Conservation (phyloP, 2,329 filamentous ascomycete species). For the Xylariomycetidae sp. region DNA sequence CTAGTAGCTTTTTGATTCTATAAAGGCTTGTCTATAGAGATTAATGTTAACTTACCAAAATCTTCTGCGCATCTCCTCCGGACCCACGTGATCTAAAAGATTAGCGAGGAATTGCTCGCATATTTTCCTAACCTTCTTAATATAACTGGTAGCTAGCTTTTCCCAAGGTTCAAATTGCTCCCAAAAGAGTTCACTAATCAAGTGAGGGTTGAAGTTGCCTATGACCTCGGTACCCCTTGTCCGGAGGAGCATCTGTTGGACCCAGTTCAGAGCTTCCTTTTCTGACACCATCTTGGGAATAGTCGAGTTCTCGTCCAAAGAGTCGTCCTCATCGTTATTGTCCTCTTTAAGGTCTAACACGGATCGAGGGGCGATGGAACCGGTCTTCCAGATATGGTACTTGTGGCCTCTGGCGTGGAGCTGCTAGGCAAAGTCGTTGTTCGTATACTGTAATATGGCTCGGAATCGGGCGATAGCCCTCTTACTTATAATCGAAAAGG, state of each 20-base stretch:
- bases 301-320: too few relatives aligned
- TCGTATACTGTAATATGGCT: constrained; percentile 25
- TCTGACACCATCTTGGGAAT: constrained; percentile 1
- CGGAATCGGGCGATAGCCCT: constrained; percentile 18
- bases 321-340: too few relatives aligned
- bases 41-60: constrained; percentile 5
- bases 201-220: constrained; percentile 33
- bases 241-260: constrained; percentile 2
- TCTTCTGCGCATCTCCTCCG: constrained; percentile 2
- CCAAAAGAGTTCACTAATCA: constrained; percentile 35
- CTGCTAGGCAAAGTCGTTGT: constrained; percentile 19
- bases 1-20: too few relatives aligned
- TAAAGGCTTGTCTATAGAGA: too few relatives aligned
- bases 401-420: constrained; percentile 24
- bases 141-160: constrained; percentile 19
- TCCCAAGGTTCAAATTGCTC: constrained; percentile 32
- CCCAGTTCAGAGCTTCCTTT: constrained; percentile 4
- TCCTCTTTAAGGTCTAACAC: too few relatives aligned
- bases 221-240: constrained; percentile 29
- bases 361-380: constrained; percentile 16
- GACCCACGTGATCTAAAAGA: constrained; percentile 1
- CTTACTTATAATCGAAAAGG: constrained; percentile 11
- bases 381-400: constrained; percentile 17
- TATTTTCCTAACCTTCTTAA: neutral
- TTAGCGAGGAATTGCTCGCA: constrained; percentile 4